These are phyloP conservation scores for Phytophthora sansomeana DNA, from an alignment of 352 stramenopile genomes.

Conservation along the genomic window DNA sequence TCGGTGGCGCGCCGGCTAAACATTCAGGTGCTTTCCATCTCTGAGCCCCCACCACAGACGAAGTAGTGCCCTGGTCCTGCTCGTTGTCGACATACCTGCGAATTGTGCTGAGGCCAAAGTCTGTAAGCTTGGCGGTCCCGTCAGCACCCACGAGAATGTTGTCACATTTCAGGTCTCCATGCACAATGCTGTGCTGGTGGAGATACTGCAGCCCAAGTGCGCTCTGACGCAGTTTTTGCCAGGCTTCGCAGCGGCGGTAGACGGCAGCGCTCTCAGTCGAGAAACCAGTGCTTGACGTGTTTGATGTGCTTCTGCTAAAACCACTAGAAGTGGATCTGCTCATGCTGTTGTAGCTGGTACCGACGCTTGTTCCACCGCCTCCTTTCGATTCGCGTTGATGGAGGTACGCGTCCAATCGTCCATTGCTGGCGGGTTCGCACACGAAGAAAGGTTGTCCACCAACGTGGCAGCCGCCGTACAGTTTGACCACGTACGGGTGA, in stretches of 20 bases:
- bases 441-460: slow-evolving; percentile 48
- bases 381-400: slow-evolving; percentile 17
- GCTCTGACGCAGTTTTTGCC: slow-evolving; percentile 37
- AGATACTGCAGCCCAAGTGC: slow-evolving; percentile 41
- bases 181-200: slow-evolving; percentile 44
- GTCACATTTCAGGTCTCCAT: slow-evolving; percentile 51
- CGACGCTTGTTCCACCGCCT: neutral
- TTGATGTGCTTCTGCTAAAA: slow-evolving; percentile 29
- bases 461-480: slow-evolving; percentile 45
- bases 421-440: slow-evolving; percentile 39
- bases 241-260: slow-evolving; percentile 31
- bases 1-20: slow-evolving; percentile 22
- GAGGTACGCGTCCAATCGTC: slow-evolving; percentile 36
- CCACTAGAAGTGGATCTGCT: slow-evolving; percentile 15
- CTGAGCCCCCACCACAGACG: slow-evolving; percentile 28
- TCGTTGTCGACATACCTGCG: slow-evolving; percentile 21
- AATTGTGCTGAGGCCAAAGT: slow-evolving; percentile 46
- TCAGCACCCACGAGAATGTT: slow-evolving; percentile 48
- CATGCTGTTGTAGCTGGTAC: slow-evolving; percentile 7
- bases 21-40: slow-evolving; percentile 44
- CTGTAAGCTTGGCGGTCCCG: slow-evolving; percentile 38
- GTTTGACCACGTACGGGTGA: slow-evolving; percentile 45
- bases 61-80: slow-evolving; percentile 2
- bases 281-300: slow-evolving; percentile 15
- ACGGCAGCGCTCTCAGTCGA: slow-evolving; percentile 16